phyloP scores from a whole-genome alignment of 768 basidiomycete species.

The Psilocybe subaeruginosa region DNA sequence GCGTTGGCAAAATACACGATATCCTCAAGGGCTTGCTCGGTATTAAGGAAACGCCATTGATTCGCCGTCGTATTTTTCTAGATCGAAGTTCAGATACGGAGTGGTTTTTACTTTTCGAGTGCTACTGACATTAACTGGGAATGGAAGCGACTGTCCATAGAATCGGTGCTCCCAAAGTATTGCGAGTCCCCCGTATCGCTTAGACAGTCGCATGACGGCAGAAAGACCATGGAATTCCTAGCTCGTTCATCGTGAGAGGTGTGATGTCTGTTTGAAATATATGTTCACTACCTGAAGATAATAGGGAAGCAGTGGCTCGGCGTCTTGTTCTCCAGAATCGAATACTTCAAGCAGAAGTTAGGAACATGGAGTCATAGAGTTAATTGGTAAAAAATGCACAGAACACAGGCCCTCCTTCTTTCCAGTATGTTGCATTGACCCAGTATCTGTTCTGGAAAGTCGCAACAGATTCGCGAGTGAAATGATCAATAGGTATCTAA shows the following conservation, averaged over 20 bases:
- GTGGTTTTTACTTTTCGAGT: not conserved
- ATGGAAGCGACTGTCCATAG: conserved; percentile 50
- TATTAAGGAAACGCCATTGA: conserved; percentile 50
- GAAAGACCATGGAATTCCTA: conserved; percentile 54
- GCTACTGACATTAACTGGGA: conserved; percentile 43
- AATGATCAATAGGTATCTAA: conserved; percentile 53
- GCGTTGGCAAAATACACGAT: conserved; percentile 51
- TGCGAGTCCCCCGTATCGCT: conserved; percentile 47
- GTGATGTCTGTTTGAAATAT: not conserved
- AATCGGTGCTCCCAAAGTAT: conserved; percentile 56
- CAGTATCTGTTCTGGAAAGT: conserved; percentile 52
- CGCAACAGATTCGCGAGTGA: conserved; percentile 28
- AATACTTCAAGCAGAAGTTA: conserved; percentile 35
- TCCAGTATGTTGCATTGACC: conserved; percentile 51
- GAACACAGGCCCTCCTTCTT: conserved; percentile 50
- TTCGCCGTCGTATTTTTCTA: conserved; percentile 48
- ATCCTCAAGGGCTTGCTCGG: conserved; percentile 53
- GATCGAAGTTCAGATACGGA: not conserved
- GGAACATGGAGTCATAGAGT: too few relatives aligned
- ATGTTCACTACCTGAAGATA: conserved; percentile 33
- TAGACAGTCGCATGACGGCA: conserved; percentile 48
- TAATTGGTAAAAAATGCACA: conserved; percentile 22
- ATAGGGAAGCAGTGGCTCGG: conserved; percentile 48
- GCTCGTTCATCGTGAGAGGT: not conserved
- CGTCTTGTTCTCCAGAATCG: conserved; percentile 54